Evolutionary conservation across 805 yeast species (phyloP), one percentile per base, ranked within the genome.

Genomic region (Kregervanrija fluxuum): DNA sequence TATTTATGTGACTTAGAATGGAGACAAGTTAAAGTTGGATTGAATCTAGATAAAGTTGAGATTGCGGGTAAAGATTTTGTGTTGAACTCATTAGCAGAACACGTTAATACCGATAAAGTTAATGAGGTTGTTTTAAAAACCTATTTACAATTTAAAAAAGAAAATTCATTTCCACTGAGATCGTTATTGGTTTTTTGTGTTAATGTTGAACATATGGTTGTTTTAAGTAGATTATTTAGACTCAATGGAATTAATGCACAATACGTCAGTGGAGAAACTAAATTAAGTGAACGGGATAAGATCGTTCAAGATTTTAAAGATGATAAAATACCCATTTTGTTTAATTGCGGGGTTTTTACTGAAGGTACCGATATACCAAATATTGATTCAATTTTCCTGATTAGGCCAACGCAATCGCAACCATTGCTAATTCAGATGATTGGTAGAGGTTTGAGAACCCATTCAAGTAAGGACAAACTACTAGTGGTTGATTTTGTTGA

Each of bases 321-420:
- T 0, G 89, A 93, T 0, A 57, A 71, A 12, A 69, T 86, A 14
- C 77, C 82, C 4, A 95, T 91, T 0, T 63, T 90, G 30, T 74
- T 93, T 66, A 91, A 91, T 57, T 93, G 95, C 59, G 87, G 85
- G 13, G 86, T 90, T 5, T 82, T 91, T 54, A 90, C 96, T 0
- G 98, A 90, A 60, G 98, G 98, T 0, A 88, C 97, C 0, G 97
- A 90, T 64, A 80, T 91, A 14, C 97, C 97, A 3, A 80, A 80
- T 48, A 83, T 89, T 45, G 97, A 90, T 56, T 80, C 88, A 30
- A 67, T 90, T 11, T 68, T 90, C 30, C 61, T 90, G 31, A 85
- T 86, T 3, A 66, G 96, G 32, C 96, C 96, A 1, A 85, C 96
- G 0, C 73, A 72, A 46, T 89, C 96, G 1, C 65, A 79, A 31